Evolutionary conservation across 177 flowering plant genomes (phyloP), one percentile per base, ranked within the genome.

Genomic region (Vitis hybrid): DNA sequence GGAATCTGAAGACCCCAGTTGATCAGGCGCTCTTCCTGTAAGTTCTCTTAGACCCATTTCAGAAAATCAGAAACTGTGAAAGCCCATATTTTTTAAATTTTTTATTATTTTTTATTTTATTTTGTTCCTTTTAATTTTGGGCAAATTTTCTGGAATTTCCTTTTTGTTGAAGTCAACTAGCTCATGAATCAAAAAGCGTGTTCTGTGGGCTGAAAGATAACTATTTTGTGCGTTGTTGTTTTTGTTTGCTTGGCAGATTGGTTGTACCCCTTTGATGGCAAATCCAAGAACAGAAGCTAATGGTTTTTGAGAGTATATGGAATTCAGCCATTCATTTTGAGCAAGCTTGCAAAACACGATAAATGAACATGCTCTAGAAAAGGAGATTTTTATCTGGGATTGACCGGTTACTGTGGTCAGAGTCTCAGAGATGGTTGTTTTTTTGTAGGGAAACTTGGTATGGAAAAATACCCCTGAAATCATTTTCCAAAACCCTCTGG

Each of bases 31-130:
- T 69, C 61, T 59, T 79, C 65, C 66, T 62, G 58, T 55, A 49
- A 69, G 15, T 59, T 75, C 65, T 69, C 8, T 20, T 58, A 33
- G 5, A 70, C 82, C 82, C 79, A 72, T 49, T 62, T 69, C 28
- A 18, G 62, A 2, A 62, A 75, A 66, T 69, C 53, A 10, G 11
- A 19, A 24, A 17, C 54, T 52, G 55, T 58, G 38, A 62, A 20
- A 4, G 50, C 71, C 78, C 78, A 66, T 55, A 62, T 18, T 31
- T 33, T 33, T 17, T 22, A 2, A 22, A 22, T 22, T 22, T 24
- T 24, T 66, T 67, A 24, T 62, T 33, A 2, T 53, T 73, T 17
- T 65, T 56, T 10, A 15, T 64, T 15, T 12, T 66, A 22, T 5
- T 66, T 33, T 33, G n/a, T 28, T 57, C 58, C 3, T 71, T 61